phyloP scores from a whole-genome alignment of 1,284 basidiomycete genomes.

The Chiua sp. region DNA sequence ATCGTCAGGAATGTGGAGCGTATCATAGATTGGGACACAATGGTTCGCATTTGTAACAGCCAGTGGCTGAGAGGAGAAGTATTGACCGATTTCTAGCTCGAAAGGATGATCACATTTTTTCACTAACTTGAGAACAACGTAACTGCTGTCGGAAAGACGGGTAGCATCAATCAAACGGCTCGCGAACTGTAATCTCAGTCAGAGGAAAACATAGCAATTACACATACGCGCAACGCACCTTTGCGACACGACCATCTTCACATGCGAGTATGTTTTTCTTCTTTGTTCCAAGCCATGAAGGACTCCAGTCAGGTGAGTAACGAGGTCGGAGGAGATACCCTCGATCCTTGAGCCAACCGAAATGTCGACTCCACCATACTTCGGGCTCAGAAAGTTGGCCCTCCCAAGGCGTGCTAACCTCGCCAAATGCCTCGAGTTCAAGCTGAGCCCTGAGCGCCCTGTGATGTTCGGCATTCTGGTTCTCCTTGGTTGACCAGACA shows the following conservation, averaged over 20 bases:
- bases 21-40: slow-evolving; percentile 41
- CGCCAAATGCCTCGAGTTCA: not conserved
- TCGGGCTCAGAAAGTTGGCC: not conserved
- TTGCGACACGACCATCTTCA: slow-evolving; percentile 3
- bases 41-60: slow-evolving; percentile 32
- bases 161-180: not conserved
- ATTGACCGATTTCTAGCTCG: not conserved
- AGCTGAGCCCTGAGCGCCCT: not conserved
- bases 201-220: not conserved
- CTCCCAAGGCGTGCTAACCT: not conserved
- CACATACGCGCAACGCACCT: not conserved
- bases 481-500: not conserved
- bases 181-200: not conserved
- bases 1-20: slow-evolving; percentile 17
- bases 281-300: not conserved
- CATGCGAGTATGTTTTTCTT: not conserved
- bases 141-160: not conserved
- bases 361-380: slow-evolving; percentile 5
- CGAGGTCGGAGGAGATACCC: slow-evolving; percentile 3
- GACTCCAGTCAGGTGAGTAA: not conserved
- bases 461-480: not conserved
- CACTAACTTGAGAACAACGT: slow-evolving; percentile 1
- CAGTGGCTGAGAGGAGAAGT: slow-evolving; percentile 13
- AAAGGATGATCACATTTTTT: not conserved
- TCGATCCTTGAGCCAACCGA: not conserved